Conservation (phyloP, 768 basidiomycete species). For the Neoboletus subvelutipes region DNA sequence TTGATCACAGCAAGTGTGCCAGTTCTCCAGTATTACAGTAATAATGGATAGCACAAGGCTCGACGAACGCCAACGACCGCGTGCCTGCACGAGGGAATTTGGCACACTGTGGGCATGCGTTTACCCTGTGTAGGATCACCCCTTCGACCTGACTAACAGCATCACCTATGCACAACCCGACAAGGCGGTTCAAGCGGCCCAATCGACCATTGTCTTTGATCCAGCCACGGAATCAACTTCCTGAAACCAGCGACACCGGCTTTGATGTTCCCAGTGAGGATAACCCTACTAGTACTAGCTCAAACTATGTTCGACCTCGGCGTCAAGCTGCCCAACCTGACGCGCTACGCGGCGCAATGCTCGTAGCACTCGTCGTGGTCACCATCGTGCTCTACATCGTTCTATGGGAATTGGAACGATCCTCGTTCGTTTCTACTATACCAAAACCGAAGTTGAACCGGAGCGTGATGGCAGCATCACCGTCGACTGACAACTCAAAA, state of each 20-base stretch:
- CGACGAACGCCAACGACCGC: no score
- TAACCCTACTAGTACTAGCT: not conserved
- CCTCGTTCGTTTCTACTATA: constrained; percentile 2
- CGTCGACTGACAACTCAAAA: not conserved
- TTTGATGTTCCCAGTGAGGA: not conserved
- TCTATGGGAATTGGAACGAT: constrained; percentile 18
- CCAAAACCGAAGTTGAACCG: not conserved
- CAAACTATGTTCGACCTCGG: constrained; percentile 8
- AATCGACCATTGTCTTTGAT: constrained; percentile 3
- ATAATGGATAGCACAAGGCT: no score
- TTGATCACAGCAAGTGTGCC: no score
- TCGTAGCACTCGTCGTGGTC: constrained; percentile 19
- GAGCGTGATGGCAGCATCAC: not conserved
- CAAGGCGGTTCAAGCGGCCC: constrained; percentile 17
- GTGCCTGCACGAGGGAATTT: no score
- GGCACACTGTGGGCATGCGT: no score
- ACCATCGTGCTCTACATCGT: constrained; percentile 25
- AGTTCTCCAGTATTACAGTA: no score
- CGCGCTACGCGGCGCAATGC: constrained; percentile 12
- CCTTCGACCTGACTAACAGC: not conserved
- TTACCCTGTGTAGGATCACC: no score
- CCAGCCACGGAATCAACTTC: not conserved
- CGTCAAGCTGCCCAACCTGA: not conserved
- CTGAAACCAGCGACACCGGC: not conserved
- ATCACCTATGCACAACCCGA: constrained; percentile 17